Base-by-base conservation (phyloP, 441 rosid species). In the Jatropha multifida region DNA sequence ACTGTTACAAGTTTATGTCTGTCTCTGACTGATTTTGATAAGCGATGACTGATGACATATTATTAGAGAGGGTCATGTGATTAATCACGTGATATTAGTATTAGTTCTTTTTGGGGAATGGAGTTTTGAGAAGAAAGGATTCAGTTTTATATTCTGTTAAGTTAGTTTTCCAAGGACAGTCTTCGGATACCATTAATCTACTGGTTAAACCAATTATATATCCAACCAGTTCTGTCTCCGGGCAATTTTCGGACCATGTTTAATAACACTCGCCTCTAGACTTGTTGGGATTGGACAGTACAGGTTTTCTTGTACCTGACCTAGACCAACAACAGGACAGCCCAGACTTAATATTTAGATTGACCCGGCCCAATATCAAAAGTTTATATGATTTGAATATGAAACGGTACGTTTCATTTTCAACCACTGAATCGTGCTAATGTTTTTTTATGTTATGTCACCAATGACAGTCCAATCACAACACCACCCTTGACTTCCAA, bases 1-100 rank as follows among this genome's bases (percentile, higher is more conserved):
- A 90, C 93, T 83, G 84, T 40, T 76, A 23, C 62, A 76, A 40
- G 54, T 73, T 81, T 38, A 70, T 69, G 54, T 56, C 4, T 54
- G 15, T 78, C 74, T 80, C 76, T 84, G 87, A 79, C 78, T 56
- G 18, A 42, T 18, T 44, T 46, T 42, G 44, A 48, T 12, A 4
- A 41, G n/a, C 13, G 63, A 10, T 26, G 63, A 62, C 23, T 20
- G 48, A 38, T 44, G 41, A 27, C 15, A 26, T 61, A 74, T 14
- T 38, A 42, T 26, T 11, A 38, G 74, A 49, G 27, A 54, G 71
- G 44, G 8, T 76, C 75, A 71, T 71, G 79, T 76, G 79, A 54
- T 54, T 10, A 10, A 71, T 54, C 79, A 76, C 79, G 75, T 76
- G 79, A 64, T 71, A 6, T 41, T 65, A 0, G 12, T n/a, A 65